A percentile compares a stretch with the other conserved stretches of the same genome.
Conservation (phyloP, 306 rosid species). For the Erythrophleum fordii region DNA sequence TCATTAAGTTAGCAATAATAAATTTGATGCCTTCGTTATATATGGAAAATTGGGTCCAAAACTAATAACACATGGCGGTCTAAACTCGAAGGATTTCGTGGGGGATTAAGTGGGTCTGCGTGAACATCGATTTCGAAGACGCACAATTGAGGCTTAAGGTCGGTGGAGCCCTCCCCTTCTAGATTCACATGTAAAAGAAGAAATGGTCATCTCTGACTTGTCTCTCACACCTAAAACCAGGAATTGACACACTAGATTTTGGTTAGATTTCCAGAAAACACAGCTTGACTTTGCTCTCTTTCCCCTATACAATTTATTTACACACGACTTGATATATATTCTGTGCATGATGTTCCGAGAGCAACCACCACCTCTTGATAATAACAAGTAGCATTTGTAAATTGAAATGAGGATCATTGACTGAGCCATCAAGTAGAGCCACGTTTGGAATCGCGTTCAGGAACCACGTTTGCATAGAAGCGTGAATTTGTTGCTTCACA, state of each 20-base stretch:
- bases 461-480: no score
- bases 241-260: slow-evolving; percentile 4
- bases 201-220: background rate
- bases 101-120: background rate
- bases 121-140: background rate
- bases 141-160: background rate
- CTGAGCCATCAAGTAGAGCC: slow-evolving; percentile 10
- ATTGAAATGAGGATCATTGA: background rate
- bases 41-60: background rate
- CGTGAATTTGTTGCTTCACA: no score
- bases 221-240: background rate
- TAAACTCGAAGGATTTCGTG: background rate
- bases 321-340: background rate
- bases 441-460: no score
- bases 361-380: background rate
- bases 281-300: background rate
- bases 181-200: background rate
- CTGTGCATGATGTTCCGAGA: background rate
- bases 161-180: background rate
- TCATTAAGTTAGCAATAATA: slow-evolving; percentile 1
- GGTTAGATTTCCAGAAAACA: slow-evolving; percentile 9
- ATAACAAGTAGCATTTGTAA: slow-evolving; percentile 6
- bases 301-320: background rate
- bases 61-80: background rate
- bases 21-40: background rate